Conservation (phyloP, 495 filamentous ascomycete species). For the Neohortaea acidophila region DNA sequence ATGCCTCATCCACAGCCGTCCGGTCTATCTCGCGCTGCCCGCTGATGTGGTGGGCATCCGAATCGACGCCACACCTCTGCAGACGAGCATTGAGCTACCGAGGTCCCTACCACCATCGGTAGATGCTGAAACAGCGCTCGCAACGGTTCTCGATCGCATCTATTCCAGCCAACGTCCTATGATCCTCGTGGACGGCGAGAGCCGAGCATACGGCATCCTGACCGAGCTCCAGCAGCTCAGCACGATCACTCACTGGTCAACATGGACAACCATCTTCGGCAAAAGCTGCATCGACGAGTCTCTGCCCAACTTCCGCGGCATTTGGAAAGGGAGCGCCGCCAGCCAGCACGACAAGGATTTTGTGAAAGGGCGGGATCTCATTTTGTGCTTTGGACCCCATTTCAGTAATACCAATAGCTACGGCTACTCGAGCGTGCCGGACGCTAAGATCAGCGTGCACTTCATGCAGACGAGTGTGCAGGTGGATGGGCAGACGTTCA, state of each 20-base stretch:
- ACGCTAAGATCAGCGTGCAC: too few relatives aligned
- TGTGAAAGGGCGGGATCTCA: conserved; percentile 12
- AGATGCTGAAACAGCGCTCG: too few relatives aligned
- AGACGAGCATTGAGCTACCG: too few relatives aligned
- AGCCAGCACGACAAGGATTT: neutral
- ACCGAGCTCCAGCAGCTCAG: conserved; percentile 66
- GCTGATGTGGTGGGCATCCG: neutral
- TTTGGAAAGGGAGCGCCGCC: conserved; percentile 67
- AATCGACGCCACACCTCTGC: conserved; percentile 65
- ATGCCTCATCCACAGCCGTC: too few relatives aligned
- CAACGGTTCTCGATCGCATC: too few relatives aligned
- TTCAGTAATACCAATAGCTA: conserved; percentile 21
- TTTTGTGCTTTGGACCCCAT: conserved; percentile 16
- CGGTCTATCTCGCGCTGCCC: conserved; percentile 58
- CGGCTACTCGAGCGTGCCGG: too few relatives aligned
- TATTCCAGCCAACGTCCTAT: too few relatives aligned
- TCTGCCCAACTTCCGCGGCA: conserved; percentile 63
- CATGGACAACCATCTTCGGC: conserved; percentile 82
- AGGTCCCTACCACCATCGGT: too few relatives aligned
- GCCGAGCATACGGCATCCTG: conserved; percentile 3
- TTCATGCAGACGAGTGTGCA: too few relatives aligned
- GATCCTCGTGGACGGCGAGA: too few relatives aligned
- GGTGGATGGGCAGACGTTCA: too few relatives aligned
- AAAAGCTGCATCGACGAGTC: conserved; percentile 77
- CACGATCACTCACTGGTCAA: conserved; percentile 55